A percentile compares a stretch with the other conserved stretches of the same genome.
Conservation (phyloP, 306 rosid species). For the Glycyrrhiza uralensis region DNA sequence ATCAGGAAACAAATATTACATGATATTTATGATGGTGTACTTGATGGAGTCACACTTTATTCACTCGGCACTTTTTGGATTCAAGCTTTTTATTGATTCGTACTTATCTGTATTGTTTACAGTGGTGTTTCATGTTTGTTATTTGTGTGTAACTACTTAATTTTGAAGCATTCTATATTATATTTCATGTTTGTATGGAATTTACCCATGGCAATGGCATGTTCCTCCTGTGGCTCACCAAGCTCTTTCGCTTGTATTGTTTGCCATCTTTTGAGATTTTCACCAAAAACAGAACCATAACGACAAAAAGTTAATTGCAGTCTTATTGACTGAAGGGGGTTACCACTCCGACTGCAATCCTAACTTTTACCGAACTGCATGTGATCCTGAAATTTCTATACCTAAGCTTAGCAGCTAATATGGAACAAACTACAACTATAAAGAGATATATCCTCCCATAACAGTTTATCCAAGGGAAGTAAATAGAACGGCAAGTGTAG, state of each 20-base stretch:
- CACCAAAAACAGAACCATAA: background rate
- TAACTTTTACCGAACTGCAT: too few species aligned
- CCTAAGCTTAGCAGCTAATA: background rate
- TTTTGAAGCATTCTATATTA: background rate
- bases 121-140: background rate
- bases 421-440: too few species aligned
- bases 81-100: background rate
- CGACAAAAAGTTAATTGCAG: background rate
- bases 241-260: background rate
- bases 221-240: background rate
- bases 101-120: background rate
- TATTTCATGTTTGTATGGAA: background rate
- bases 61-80: background rate
- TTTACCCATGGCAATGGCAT: background rate
- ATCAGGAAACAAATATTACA: conserved; percentile 20
- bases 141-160: background rate
- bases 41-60: conserved; percentile 11
- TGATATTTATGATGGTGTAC: conserved; percentile 11
- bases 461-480: background rate
- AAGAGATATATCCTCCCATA: too few species aligned
- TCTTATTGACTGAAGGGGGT: background rate
- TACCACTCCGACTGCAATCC: too few species aligned
- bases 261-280: background rate
- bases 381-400: background rate
- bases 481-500: background rate